phyloP scores from a whole-genome alignment of 805 yeast genomes.

The Yarrowia sp. region DNA sequence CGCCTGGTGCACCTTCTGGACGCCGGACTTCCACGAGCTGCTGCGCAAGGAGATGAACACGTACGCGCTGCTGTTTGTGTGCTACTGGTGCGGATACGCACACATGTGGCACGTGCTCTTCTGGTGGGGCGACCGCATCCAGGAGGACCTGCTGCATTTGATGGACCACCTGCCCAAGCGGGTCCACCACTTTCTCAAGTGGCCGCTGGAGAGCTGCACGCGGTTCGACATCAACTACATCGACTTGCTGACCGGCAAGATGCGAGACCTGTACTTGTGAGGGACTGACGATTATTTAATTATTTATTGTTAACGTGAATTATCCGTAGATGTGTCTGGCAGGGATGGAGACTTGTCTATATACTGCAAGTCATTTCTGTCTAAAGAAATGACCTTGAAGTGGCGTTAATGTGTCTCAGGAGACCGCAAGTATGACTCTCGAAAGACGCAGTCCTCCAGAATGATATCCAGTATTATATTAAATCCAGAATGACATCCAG shows the following conservation, averaged over 20 bases:
- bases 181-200: background rate
- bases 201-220: background rate
- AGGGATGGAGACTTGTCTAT: too few relatives aligned
- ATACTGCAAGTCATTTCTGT: too few relatives aligned
- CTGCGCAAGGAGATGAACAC: background rate
- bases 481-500: too few relatives aligned
- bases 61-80: background rate
- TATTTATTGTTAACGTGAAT: background rate
- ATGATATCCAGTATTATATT: too few relatives aligned
- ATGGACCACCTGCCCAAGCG: background rate
- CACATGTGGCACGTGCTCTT: constrained; percentile 7
- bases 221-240: background rate
- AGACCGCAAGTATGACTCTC: too few relatives aligned
- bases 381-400: too few relatives aligned
- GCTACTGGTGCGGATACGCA: background rate
- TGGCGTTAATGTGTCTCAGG: too few relatives aligned
- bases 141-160: background rate
- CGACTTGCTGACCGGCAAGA: background rate
- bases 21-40: background rate
- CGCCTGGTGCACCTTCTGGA: background rate
- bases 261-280: background rate
- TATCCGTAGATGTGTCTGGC: background rate
- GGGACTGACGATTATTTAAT: too few relatives aligned
- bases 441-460: too few relatives aligned
- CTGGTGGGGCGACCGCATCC: constrained; percentile 15